Conservation (phyloP, 306 rosid species). For the Mucuna pruriens region DNA sequence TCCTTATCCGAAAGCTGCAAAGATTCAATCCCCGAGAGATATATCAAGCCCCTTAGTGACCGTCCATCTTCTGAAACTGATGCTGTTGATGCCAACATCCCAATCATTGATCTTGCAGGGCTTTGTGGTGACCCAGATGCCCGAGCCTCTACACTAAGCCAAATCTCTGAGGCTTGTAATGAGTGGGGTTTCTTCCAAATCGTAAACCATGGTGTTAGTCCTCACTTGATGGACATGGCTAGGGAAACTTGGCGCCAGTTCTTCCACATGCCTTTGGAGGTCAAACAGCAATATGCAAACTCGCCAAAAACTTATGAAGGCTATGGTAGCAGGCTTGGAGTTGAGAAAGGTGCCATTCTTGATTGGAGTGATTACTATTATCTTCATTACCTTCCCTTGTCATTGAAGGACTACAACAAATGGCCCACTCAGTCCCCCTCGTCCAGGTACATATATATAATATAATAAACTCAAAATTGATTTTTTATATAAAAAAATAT, state of each 20-base stretch:
- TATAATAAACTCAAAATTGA: no score
- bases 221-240: slow-evolving; percentile 55
- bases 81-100: slow-evolving; percentile 51
- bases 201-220: slow-evolving; percentile 69
- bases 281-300: slow-evolving; percentile 68
- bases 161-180: slow-evolving; percentile 63
- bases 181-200: slow-evolving; percentile 87
- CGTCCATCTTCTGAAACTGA: slow-evolving; percentile 41
- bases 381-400: slow-evolving; percentile 74
- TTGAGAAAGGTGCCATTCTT: slow-evolving; percentile 79
- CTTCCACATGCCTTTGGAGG: slow-evolving; percentile 69
- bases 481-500: no score
- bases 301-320: slow-evolving; percentile 87
- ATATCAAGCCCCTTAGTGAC: slow-evolving; percentile 65
- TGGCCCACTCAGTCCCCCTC: slow-evolving; percentile 66
- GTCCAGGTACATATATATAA: slow-evolving; percentile 30
- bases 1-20: slow-evolving; percentile 62
- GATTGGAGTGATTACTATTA: slow-evolving; percentile 92
- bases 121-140: slow-evolving; percentile 7
- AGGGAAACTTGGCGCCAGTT: slow-evolving; percentile 65
- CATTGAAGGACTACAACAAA: slow-evolving; percentile 60
- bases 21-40: slow-evolving; percentile 61
- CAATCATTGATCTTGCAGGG: slow-evolving; percentile 63
- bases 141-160: background rate
- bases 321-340: slow-evolving; percentile 81